Base-by-base conservation (phyloP, 106 monocot genomes). In the Cymbidium sinense region DNA sequence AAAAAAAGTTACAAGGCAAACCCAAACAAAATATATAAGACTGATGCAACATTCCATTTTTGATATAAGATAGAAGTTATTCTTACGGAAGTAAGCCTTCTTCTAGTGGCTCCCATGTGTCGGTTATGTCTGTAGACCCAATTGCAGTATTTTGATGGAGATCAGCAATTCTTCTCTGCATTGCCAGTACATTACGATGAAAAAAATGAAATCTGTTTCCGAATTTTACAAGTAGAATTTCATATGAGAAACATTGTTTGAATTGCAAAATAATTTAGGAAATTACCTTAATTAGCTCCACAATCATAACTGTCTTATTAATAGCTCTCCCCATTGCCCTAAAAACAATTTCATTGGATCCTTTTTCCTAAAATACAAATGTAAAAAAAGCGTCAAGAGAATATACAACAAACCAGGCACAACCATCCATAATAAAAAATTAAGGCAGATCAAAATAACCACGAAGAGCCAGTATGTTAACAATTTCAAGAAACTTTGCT, bases 31-130 rank as follows among this genome's bases (percentile, higher is more conserved):
- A 6, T 12, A 64, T 28, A 64, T 10, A 64, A 64, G 27, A 28
- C 5, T 4, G 25, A 64, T 27, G 64, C 54, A 54, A 64, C 5
- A 64, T 64, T 64, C 28, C 6, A 64, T 19, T 64, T 64, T 67
- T 67, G 27, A 64, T 9, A 33, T 69, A 13, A 34, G 69, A 69
- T 2, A 64, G 25, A 47, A 34, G 15, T 9, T 76, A n/a, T 72
- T n/a, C 89, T 93, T 87, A 95, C 95, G 93, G 93, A 64, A 93
- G 88, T 62, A 95, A 81, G 64, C 93, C 95, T 88, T 95, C 95
- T 80, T 95, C 95, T 64, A 95, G 79, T 71, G 95, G 95, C 74
- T 95, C 95, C 95, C 95, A 95, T 76, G 88, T 88, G 70, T 95
- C 95, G 75, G 88, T 95, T 77, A 95, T 93, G 44, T 95, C 95